phyloP scores from a whole-genome alignment of 192 early-diverging fungal species.

The Paraglomus occultum region DNA sequence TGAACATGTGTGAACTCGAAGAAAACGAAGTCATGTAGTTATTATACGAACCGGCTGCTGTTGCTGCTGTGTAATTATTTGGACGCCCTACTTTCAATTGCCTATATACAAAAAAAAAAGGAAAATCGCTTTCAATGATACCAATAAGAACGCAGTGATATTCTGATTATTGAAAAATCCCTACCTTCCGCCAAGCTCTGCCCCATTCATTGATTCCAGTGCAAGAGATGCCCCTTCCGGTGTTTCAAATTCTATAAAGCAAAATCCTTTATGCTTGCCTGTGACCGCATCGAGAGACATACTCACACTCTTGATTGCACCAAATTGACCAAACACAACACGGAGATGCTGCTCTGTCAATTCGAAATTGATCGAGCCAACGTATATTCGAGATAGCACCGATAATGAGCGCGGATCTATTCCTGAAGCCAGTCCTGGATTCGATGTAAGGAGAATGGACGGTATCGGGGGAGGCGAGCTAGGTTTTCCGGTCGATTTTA shows the following conservation, averaged over 20 bases:
- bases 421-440: slow-evolving; percentile 33
- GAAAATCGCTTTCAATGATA: slow-evolving; percentile 5
- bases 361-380: slow-evolving; percentile 86
- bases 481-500: slow-evolving; percentile 25
- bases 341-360: slow-evolving; percentile 78
- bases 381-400: slow-evolving; percentile 59
- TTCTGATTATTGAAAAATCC: not conserved
- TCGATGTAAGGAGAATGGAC: slow-evolving; percentile 28
- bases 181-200: slow-evolving; percentile 76
- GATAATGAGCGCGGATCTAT: slow-evolving; percentile 36
- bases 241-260: slow-evolving; percentile 87
- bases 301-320: slow-evolving; percentile 69
- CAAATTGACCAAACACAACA: slow-evolving; percentile 76
- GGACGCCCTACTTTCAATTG: slow-evolving; percentile 81
- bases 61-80: slow-evolving; percentile 72
- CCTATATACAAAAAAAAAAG: slow-evolving; percentile 27
- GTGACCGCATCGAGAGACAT: slow-evolving; percentile 75
- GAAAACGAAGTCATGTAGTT: slow-evolving; percentile 5
- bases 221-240: slow-evolving; percentile 84
- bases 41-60: slow-evolving; percentile 44
- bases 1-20: not conserved
- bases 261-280: slow-evolving; percentile 85
- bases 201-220: slow-evolving; percentile 76
- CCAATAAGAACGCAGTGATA: not conserved
- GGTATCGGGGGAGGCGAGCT: slow-evolving; percentile 21